Conservation (phyloP, 345 rosid species). For the Salix brachista region DNA sequence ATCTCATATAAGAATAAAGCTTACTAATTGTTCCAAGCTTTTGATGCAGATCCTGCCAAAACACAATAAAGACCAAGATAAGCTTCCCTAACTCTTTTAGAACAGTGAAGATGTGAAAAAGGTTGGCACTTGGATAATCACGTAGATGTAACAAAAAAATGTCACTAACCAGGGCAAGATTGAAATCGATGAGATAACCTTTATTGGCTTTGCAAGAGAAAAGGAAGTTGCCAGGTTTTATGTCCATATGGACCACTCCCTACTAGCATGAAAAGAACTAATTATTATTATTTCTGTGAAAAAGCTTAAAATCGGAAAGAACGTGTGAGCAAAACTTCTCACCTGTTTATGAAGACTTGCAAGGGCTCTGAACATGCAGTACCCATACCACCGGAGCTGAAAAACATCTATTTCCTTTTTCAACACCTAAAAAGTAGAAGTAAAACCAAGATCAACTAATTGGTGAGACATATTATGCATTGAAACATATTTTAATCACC, state of each 20-base stretch:
- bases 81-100: not conserved
- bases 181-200: constrained; percentile 93
- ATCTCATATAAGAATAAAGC: constrained; percentile 10
- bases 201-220: constrained; percentile 66
- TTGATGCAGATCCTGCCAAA: constrained; percentile 72
- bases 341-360: constrained; percentile 88
- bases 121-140: not conserved
- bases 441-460: constrained; percentile 12
- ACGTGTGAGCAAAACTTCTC: constrained; percentile 2
- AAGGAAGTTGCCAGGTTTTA: constrained; percentile 96
- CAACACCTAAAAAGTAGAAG: constrained; percentile 40
- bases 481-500: constrained; percentile 31
- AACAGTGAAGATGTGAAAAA: not conserved
- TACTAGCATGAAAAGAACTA: constrained; percentile 23
- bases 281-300: not conserved
- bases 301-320: not conserved
- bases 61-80: constrained; percentile 15
- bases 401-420: constrained; percentile 65
- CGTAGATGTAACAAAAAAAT: constrained; percentile 1
- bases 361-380: constrained; percentile 85
- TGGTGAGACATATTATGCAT: constrained; percentile 2
- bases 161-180: constrained; percentile 83
- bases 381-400: constrained; percentile 77
- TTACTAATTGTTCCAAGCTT: constrained; percentile 58
- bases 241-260: constrained; percentile 95